phyloP scores from a whole-genome alignment of 176 grass and related monocot species.

The Ananas comosus region DNA sequence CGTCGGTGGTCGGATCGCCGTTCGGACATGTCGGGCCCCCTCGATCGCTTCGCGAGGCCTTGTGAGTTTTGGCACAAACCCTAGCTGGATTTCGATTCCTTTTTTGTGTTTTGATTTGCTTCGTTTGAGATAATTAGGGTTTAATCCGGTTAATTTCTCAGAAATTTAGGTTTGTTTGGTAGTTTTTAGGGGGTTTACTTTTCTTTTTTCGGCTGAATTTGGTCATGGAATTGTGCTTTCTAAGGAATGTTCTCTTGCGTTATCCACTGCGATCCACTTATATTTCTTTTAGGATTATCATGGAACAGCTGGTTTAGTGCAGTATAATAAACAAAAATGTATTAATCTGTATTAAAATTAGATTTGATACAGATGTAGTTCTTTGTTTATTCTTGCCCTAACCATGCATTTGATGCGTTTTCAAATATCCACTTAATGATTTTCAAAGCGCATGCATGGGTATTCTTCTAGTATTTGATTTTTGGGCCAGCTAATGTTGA shows the following conservation, averaged over 20 bases:
- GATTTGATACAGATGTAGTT: too few relatives aligned
- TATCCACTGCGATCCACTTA: not conserved
- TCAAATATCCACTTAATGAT: not conserved
- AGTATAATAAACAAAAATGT: too few relatives aligned
- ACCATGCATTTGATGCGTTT: not conserved
- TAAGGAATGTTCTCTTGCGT: not conserved
- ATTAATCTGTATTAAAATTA: too few relatives aligned
- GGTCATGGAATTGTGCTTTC: not conserved
- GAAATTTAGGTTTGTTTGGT: not conserved
- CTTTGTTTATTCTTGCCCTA: too few relatives aligned
- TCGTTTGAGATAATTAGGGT: not conserved
- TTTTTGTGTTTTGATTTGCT: not conserved
- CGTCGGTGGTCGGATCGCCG: not conserved
- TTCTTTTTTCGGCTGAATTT: not conserved
- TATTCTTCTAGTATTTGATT: not conserved
- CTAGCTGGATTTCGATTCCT: not conserved
- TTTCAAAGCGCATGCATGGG: not conserved
- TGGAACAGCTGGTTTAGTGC: too few relatives aligned
- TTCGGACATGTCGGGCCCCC: slow-evolving; percentile 65
- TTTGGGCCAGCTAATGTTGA: not conserved
- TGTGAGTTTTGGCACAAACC: slow-evolving; percentile 36
- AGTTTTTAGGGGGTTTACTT: not conserved
- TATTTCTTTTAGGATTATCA: too few relatives aligned
- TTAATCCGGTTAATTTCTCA: not conserved
- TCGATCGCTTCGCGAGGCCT: slow-evolving; percentile 72